Base-by-base conservation (phyloP, 257 asterid species). In the Eustoma russellianum region DNA sequence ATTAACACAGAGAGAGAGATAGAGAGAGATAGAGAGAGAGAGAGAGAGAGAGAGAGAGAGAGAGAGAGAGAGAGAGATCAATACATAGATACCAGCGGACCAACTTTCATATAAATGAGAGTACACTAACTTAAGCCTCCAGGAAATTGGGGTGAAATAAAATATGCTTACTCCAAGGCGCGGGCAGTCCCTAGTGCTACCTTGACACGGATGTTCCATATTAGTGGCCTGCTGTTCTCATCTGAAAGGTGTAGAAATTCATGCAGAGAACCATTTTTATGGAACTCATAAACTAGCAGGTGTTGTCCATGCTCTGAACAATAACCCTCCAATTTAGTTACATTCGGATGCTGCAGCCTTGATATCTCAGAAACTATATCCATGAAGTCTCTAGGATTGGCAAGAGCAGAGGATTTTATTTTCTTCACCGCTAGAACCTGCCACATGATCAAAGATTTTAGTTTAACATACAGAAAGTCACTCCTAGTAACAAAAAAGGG, bases 131-230 rank as follows among this genome's bases (percentile, higher is more conserved):
- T 24, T 24, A 24, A 24, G 30, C 30, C 30, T 24, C 30, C 30
- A 24, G 3, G 3, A 24, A 24, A 13, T 7, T n/a, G 12, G 18
- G 58, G 52, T 46, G 64, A 59, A 47, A 54, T 17, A 12, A 55
- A 60, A 15, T 33, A 41, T n/a, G 71, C 83, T 73, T 67, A 79
- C 91, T 79, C 87, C 40, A 82, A 63, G 57, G 79, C 86, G 38
- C 73, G 77, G 0, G 87, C 91, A 13, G 75, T 46, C 55, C 84
- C 91, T 41, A 79, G 64, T 43, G 87, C 72, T 30, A 82, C 79
- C 59, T 56, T 79, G 68, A 82, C 82, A 51, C 91, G 63, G 57
- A 70, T 79, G 72, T 76, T 82, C 91, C 91, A 82, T 28, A 83
- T 76, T 18, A 82, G 75, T 16, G 86, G 83, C 62, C 64, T 78